Base-by-base conservation (phyloP, 2,329 filamentous ascomycete genomes). In the Cladosporium austrohemisphaericum region DNA sequence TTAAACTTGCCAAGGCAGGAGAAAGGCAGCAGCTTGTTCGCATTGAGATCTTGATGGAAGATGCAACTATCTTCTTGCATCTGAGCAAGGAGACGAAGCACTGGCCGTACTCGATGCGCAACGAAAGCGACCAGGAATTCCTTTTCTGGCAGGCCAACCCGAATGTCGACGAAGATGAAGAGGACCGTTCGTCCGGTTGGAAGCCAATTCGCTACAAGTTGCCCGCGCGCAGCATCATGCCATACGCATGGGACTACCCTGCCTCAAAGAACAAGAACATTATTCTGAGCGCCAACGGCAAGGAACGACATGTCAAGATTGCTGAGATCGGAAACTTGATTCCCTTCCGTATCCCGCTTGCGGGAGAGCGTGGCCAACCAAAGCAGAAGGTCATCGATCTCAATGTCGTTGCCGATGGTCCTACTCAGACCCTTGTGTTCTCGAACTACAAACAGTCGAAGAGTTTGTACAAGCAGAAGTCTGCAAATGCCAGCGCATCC, bases 41-140 rank as follows among this genome's bases (percentile, higher is more conserved):
- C 43, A 79, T 94, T 10, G 93, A 98, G 65, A 81, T 96, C 35
- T 75, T 98, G 37, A 85, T 96, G 78, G 94, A 98, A 66, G 83
- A 88, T 54, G 88, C 92, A 0, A 97, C 92, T 1, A 85, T 98
- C 32, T 98, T 97, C 75, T 68, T 97, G 26, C 88, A 95, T 61
- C 78, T 98, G 51, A 93, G 84, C 62, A 76, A 92, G 57, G 93
- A 98, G 71, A 90, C 81, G 5, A 94, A 93, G 68, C 89, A 95
- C 64, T 98, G 93, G 93, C 93, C 93, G 0, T 98, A 93, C 71
- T 96, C 91, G 0, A 96, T 98, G 84, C 86, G 93, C 56, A 98
- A 98, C 64, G 93, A 97, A 71, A 97, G 92, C 62, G 92, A 97
- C 62, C 86, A 86, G 19, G 93, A 97, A 64, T 97, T 97, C 68